These are phyloP conservation scores for Nadsonia commutata DNA, from an alignment of 1,139 yeast species.

Conservation along the genomic window DNA sequence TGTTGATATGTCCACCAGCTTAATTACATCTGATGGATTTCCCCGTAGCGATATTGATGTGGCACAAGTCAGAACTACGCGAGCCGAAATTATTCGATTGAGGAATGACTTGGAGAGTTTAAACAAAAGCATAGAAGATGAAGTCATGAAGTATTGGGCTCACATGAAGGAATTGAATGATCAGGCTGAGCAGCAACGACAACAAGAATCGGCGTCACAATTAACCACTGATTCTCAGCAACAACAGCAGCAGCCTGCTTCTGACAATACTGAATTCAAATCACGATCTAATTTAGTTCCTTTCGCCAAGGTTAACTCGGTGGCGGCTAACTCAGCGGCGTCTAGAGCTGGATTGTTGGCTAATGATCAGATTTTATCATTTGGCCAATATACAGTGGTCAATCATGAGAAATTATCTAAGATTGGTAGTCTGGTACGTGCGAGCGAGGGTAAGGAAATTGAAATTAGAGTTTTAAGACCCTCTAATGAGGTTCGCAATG, in stretches of 20 bases:
- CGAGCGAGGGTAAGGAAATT: constrained; percentile 9
- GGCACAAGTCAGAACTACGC: constrained; percentile 39
- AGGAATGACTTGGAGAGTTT: constrained; percentile 51
- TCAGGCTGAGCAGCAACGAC: background rate
- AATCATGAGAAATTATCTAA: constrained; percentile 34
- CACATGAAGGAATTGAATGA: background rate
- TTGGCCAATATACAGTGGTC: constrained; percentile 40
- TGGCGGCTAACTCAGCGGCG: constrained; percentile 22
- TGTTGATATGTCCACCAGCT: constrained; percentile 49
- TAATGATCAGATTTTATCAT: constrained; percentile 36
- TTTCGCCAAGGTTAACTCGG: constrained; percentile 40
- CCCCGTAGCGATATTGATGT: constrained; percentile 81
- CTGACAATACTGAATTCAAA: too few relatives aligned
- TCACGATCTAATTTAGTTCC: constrained; percentile 27
- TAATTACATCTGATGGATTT: constrained; percentile 61
- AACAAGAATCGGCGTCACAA: too few relatives aligned
- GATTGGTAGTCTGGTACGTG: constrained; percentile 24
- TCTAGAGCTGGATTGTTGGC: constrained; percentile 19
- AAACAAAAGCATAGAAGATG: constrained; percentile 33
- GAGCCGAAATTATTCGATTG: constrained; percentile 52
- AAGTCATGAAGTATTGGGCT: constrained; percentile 11
- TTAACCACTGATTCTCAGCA: too few relatives aligned
- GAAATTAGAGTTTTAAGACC: constrained; percentile 1
- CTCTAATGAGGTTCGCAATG: background rate
- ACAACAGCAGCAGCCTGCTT: too few relatives aligned